Evolutionary conservation across 495 filamentous ascomycete genomes (phyloP), one percentile per base, ranked within the genome.

Genomic region (Parathielavia hyrcaniae): DNA sequence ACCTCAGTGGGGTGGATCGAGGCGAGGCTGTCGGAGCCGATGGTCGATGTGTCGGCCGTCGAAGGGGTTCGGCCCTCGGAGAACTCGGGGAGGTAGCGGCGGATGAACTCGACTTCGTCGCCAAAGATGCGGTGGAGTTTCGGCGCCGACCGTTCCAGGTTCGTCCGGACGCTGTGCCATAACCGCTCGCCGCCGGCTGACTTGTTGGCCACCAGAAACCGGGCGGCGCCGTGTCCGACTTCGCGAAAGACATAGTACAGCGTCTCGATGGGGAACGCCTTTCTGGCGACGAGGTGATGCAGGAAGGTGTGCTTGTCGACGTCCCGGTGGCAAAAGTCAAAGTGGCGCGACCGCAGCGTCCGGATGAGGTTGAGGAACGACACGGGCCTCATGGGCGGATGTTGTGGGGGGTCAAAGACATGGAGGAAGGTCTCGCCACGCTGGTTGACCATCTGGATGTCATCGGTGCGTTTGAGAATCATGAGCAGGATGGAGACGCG

Each of bases 81-180:
- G 40, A 70, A 70, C 35, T 70, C 68, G 53, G 68, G 68, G 14
- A 70, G 64, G 36, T 70, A 70, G 20, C 68, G 66, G 11, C 68
- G 64, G 60, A 67, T 62, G 32, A 70, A 69, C 61, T 70, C 68
- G 26, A 49, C 49, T 47, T 70, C 68, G 57, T 70, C 68, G 50
- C 68, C 68, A 35, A 70, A 70, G 26, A 70, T 64, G 48, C 68
- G 64, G 51, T 65, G 64, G n/a, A 70, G 64, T 50, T 70, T 70
- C 1, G 61, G 62, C 10, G 66, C 62, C 8, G 59, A 47, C 46
- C 57, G 51, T 14, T 60, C 57, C 17, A 70, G 62, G 51, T 70
- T 70, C 38, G 61, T 55, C 44, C 68, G 59, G 50, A 70, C 55
- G 57, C 68, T 66, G 56, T 69, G 61, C 60, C 64, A 70, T 17